phyloP scores from a whole-genome alignment of 2,329 filamentous ascomycete genomes.

The Trichocomaceae sp. region DNA sequence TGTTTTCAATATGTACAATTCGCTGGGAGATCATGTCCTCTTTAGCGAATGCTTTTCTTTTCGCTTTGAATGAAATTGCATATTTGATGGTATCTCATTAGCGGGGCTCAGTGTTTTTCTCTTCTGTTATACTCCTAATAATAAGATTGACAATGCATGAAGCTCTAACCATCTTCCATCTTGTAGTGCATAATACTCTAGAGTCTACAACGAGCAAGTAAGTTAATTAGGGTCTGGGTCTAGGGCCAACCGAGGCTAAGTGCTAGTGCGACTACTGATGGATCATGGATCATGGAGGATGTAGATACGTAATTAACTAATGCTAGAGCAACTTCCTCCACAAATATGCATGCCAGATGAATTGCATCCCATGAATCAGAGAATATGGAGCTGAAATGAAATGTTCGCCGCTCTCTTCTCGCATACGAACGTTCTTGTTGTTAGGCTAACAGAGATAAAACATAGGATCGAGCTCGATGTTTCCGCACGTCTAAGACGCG shows the following conservation, averaged over 20 bases:
- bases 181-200: no score
- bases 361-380: background rate
- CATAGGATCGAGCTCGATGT: conserved; percentile 35
- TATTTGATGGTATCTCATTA: background rate
- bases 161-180: background rate
- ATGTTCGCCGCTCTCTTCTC: background rate
- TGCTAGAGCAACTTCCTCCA: background rate
- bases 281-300: no score
- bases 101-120: background rate
- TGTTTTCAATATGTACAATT: background rate
- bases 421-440: background rate
- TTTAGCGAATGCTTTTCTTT: background rate
- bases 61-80: conserved; percentile 1
- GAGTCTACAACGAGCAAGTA: no score
- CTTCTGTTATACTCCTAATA: background rate
- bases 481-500: conserved; percentile 69
- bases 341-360: background rate
- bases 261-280: background rate
- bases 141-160: background rate
- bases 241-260: background rate
- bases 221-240: no score
- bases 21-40: background rate
- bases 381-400: conserved; percentile 13
- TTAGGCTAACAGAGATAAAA: background rate
- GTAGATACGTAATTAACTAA: no score